These are phyloP conservation scores for Dittrichia graveolens DNA, from an alignment of 129 eudicot genomes.

Conservation along the genomic window DNA sequence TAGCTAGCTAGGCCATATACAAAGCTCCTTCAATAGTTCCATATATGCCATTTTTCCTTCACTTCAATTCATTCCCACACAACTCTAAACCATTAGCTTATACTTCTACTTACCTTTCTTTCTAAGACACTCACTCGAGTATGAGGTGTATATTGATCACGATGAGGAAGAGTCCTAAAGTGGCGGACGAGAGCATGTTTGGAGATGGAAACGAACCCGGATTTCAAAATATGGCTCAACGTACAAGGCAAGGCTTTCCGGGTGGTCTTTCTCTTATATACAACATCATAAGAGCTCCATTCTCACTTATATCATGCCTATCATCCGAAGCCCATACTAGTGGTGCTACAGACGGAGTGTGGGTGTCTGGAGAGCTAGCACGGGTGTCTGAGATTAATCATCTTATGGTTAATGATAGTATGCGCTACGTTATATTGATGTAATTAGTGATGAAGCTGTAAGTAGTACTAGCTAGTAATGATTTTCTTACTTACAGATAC, in stretches of 20 bases:
- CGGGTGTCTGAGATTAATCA: slow-evolving; percentile 64
- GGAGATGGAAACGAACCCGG: slow-evolving; percentile 32
- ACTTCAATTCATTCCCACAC: slow-evolving; percentile 33
- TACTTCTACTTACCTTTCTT: not conserved
- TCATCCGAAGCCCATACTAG: slow-evolving; percentile 37
- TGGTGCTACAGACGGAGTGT: slow-evolving; percentile 58
- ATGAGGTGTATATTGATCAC: slow-evolving; percentile 29
- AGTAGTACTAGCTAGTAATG: slow-evolving; percentile 18
- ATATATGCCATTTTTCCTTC: slow-evolving; percentile 28
- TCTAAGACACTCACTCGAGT: not conserved
- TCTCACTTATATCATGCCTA: slow-evolving; percentile 57
- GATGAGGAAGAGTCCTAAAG: slow-evolving; percentile 58
- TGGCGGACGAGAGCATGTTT: slow-evolving; percentile 69
- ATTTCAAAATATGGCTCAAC: slow-evolving; percentile 33
- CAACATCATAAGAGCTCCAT: slow-evolving; percentile 50
- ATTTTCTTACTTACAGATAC: not conserved
- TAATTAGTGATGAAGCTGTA: slow-evolving; percentile 13
- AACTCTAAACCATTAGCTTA: slow-evolving; percentile 13
- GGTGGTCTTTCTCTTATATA: slow-evolving; percentile 41
- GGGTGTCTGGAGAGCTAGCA: slow-evolving; percentile 58
- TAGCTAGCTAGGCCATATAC: slow-evolving; percentile 30
- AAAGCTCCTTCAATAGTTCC: slow-evolving; percentile 29
- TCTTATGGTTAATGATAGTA: slow-evolving; percentile 66
- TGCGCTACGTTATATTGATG: slow-evolving; percentile 78
- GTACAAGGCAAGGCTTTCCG: slow-evolving; percentile 39